Evolutionary conservation across 139 green algal species (phyloP), one percentile per base, ranked within the genome.

Genomic region (Tetradesmus lagerheimii): DNA sequence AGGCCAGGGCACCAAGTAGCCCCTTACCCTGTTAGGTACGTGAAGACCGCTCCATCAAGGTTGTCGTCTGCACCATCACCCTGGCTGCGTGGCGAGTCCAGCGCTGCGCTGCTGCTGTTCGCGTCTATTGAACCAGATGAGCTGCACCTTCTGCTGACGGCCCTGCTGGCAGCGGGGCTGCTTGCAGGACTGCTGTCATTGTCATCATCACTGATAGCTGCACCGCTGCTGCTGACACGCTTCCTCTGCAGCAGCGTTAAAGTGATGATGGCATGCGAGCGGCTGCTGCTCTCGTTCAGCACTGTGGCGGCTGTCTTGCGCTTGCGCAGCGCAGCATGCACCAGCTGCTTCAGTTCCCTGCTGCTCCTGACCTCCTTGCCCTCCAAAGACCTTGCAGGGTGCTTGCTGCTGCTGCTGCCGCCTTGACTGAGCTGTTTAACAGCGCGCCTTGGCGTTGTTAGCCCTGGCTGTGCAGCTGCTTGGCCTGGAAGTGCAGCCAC

Each of bases 261-360:
- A 1, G 83, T 88, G 38, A 88, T 74, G n/a, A 88, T 64, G 5
- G 76, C 83, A 45, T 88, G 83, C 12, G 64, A 80, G 5, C 83
- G 67, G 64, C 83, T 88, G 62, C 83, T 88, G 38, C 15, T 34
- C 38, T 80, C 83, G 15, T 88, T 88, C 57, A 88, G 29, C 43
- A n/a, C 5, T 3, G 83, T 88, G 23, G 15, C 12, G 31, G 83
- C 83, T 34, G 83, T 88, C 0, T 50, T 34, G n/a, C 83, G 62
- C 64, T 88, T 88, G 27, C 38, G 62, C 38, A 88, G 43, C 15
- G 23, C 47, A 23, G 11, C 20, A 5, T 80, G 83, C 64, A 88
- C 57, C 9, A 80, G 35, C 43, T 27, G 14, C 15, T 43, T 81
- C 37, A 88, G 27, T 8, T 88, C 57, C 20, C 5, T 31, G 27